Evolutionary conservation across 2,329 filamentous ascomycete genomes (phyloP).

Genomic region (Lasiodiplodia gonubiensis): DNA sequence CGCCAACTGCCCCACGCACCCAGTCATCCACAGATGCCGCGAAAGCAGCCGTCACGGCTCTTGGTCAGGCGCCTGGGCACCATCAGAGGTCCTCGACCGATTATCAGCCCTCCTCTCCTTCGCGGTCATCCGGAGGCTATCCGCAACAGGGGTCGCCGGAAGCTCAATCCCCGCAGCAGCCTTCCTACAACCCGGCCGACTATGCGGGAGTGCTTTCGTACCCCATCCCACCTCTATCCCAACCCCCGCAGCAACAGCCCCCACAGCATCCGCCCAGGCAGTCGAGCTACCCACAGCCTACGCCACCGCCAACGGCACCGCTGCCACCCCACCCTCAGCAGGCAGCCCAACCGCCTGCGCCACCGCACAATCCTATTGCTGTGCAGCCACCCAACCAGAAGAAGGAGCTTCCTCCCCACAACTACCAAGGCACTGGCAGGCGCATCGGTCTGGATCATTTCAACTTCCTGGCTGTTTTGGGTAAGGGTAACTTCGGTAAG

Average conservation of each 20-base stretch:
- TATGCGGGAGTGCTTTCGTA: constrained; percentile 63
- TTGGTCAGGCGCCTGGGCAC: constrained; percentile 45
- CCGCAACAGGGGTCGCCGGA: constrained; percentile 47
- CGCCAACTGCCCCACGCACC: constrained; percentile 54
- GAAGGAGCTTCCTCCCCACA: constrained; percentile 73
- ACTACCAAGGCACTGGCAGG: constrained; percentile 71
- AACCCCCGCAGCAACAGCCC: constrained; percentile 43
- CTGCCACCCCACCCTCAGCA: constrained; percentile 50
- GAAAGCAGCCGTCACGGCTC: constrained; percentile 56
- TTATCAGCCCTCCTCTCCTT: constrained; percentile 40
- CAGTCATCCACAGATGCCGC: constrained; percentile 56
- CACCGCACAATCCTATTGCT: constrained; percentile 32
- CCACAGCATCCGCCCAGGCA: constrained; percentile 43
- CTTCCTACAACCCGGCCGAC: constrained; percentile 77
- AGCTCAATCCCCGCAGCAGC: constrained; percentile 55
- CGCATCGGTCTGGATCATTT: constrained; percentile 97
- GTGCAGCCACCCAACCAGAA: constrained; percentile 40
- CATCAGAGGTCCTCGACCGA: constrained; percentile 55
- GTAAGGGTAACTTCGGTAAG: constrained; percentile 99
- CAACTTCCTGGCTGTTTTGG: constrained; percentile 97
- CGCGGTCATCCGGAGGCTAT: constrained; percentile 44
- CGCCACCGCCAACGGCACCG: constrained; percentile 50
- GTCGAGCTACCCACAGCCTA: constrained; percentile 43
- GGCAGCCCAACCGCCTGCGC: constrained; percentile 49
- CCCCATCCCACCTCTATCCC: constrained; percentile 39